A percentile compares a stretch with the other conserved stretches of the same genome.
Conservation (phyloP, 305 asterid genomes). For the Withania somnifera region DNA sequence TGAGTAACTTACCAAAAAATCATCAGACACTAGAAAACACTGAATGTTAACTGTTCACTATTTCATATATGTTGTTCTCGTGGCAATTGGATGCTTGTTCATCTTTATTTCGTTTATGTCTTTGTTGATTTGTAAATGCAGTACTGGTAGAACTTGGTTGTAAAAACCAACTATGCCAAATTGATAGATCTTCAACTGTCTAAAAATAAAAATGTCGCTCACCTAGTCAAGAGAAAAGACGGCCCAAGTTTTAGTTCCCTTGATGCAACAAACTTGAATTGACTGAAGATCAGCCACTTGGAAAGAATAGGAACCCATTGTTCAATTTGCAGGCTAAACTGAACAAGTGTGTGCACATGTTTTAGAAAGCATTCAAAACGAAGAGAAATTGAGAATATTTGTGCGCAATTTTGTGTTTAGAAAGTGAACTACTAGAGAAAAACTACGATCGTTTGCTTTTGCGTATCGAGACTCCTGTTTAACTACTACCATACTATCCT, state of each 20-base stretch:
- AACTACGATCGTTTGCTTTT: slow-evolving; percentile 56
- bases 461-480: slow-evolving; percentile 91
- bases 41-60: not conserved
- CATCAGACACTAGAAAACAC: slow-evolving; percentile 1
- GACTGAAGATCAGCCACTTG: slow-evolving; percentile 82
- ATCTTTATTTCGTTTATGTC: not conserved
- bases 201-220: slow-evolving; percentile 2
- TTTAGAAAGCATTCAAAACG: slow-evolving; percentile 9
- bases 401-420: not conserved
- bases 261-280: slow-evolving; percentile 78
- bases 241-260: slow-evolving; percentile 80
- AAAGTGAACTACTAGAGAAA: slow-evolving; percentile 55
- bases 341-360: slow-evolving; percentile 15
- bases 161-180: not conserved
- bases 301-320: slow-evolving; percentile 93
- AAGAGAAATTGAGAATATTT: not conserved
- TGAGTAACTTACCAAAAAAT: not conserved
- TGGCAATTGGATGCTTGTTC: not conserved
- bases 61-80: not conserved
- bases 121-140: not conserved
- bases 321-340: slow-evolving; percentile 87
- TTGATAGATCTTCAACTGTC: not conserved
- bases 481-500: slow-evolving; percentile 82
- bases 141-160: not conserved
- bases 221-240: slow-evolving; percentile 77